phyloP scores from a whole-genome alignment of 805 yeast species.

The Metschnikowia matae region DNA sequence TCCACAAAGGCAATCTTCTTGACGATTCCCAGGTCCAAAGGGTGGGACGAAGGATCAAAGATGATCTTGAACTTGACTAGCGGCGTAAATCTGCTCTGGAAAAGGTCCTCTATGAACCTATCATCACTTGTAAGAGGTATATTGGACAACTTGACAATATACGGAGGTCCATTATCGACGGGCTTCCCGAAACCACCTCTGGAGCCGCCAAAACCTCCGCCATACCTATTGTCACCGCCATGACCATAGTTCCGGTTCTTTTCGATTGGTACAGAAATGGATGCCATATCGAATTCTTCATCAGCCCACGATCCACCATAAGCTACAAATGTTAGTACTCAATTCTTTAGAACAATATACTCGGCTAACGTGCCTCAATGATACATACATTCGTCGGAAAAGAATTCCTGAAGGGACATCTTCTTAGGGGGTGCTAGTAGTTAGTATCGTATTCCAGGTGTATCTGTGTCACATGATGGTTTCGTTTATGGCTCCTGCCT shows the following conservation, averaged over 20 bases:
- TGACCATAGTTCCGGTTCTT: conserved; percentile 26
- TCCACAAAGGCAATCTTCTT: conserved; percentile 65
- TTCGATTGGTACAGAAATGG: conserved; percentile 44
- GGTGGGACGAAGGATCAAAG: conserved; percentile 44
- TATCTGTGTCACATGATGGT: no score
- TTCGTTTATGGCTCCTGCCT: no score
- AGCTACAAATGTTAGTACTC: conserved; percentile 26
- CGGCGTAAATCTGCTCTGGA: conserved; percentile 57
- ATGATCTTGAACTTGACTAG: conserved; percentile 58
- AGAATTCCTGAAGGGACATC: conserved; percentile 45
- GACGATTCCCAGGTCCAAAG: conserved; percentile 33
- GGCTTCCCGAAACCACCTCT: conserved; percentile 7
- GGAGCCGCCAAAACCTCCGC: conserved; percentile 8
- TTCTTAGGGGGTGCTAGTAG: conserved; percentile 39
- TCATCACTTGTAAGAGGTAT: conserved; percentile 54
- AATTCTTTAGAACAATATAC: neutral
- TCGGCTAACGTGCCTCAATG: neutral
- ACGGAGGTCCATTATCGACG: conserved; percentile 48
- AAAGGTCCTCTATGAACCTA: conserved; percentile 52
- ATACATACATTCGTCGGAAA: conserved; percentile 43
- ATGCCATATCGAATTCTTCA: conserved; percentile 42
- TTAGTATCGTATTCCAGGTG: conserved; percentile 7
- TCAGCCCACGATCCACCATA: conserved; percentile 48
- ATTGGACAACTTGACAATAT: conserved; percentile 58
- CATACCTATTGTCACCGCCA: conserved; percentile 8